Evolutionary conservation across 2,329 filamentous ascomycete species (phyloP).

Genomic region (Trichophyton simii): DNA sequence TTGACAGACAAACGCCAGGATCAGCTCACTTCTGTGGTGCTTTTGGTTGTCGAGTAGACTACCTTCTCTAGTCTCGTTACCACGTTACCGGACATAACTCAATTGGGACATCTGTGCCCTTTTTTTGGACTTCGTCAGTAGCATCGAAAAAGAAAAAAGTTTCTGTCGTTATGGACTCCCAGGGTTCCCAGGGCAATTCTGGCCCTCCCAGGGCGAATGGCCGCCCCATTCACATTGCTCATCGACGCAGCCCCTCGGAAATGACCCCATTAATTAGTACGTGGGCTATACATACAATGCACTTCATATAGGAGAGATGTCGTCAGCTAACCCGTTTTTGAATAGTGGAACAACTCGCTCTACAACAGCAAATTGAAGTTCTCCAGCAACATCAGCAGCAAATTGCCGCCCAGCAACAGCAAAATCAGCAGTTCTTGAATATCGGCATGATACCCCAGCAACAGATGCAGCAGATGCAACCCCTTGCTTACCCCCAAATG

Average conservation of each 20-base stretch:
- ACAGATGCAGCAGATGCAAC: slow-evolving; percentile 51
- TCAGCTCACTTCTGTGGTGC: background rate
- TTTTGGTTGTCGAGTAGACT: background rate
- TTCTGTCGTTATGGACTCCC: background rate
- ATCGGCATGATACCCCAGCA: slow-evolving; percentile 75
- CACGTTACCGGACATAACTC: background rate
- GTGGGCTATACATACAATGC: slow-evolving; percentile 37
- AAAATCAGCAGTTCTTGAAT: slow-evolving; percentile 78
- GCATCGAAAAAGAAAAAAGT: background rate
- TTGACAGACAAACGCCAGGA: background rate
- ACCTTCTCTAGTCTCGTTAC: background rate
- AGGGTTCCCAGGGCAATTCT: slow-evolving; percentile 27
- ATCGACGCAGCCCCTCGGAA: slow-evolving; percentile 85
- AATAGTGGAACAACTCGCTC: slow-evolving; percentile 85
- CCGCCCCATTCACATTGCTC: slow-evolving; percentile 82
- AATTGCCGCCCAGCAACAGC: slow-evolving; percentile 70
- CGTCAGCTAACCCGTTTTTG: background rate
- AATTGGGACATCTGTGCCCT: background rate
- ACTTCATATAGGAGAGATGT: background rate
- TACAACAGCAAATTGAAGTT: slow-evolving; percentile 89
- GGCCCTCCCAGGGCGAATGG: slow-evolving; percentile 53
- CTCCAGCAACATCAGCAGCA: slow-evolving; percentile 96
- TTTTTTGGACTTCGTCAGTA: background rate
- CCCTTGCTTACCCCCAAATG: slow-evolving; percentile 48
- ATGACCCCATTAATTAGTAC: slow-evolving; percentile 89